phyloP scores from a whole-genome alignment of 257 asterid species.

The Ocimum tenuiflorum region DNA sequence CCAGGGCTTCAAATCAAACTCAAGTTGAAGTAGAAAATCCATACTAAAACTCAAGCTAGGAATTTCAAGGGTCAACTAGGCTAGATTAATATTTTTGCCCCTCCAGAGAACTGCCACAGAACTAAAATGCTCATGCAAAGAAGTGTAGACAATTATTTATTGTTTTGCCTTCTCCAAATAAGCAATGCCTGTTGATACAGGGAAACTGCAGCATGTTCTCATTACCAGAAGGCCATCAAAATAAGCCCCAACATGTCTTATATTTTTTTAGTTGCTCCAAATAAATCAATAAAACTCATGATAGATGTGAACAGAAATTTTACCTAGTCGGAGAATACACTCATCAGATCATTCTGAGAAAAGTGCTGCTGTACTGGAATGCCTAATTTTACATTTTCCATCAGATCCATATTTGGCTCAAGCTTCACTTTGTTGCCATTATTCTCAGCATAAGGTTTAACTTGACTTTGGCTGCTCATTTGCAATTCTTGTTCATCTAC shows the following conservation, averaged over 20 bases:
- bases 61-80: too few species aligned
- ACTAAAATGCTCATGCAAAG: too few species aligned
- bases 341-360: slow-evolving; percentile 42
- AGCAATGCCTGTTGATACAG: not conserved
- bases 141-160: too few species aligned
- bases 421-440: slow-evolving; percentile 51
- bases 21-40: too few species aligned
- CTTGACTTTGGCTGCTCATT: slow-evolving; percentile 30
- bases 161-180: too few species aligned
- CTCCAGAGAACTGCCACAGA: too few species aligned
- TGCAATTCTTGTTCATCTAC: slow-evolving; percentile 39
- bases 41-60: too few species aligned
- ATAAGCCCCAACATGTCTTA: not conserved
- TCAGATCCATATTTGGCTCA: slow-evolving; percentile 45
- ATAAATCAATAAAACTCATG: not conserved
- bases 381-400: slow-evolving; percentile 36
- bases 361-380: slow-evolving; percentile 27
- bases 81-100: too few species aligned
- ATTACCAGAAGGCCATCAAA: not conserved
- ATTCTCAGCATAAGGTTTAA: slow-evolving; percentile 29
- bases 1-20: too few species aligned
- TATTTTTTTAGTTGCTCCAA: not conserved
- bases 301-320: not conserved
- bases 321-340: slow-evolving; percentile 63
- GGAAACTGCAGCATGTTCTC: not conserved